Base-by-base conservation (phyloP, 805 yeast genomes). In the Sugiyamaella boreocaroliniensis region DNA sequence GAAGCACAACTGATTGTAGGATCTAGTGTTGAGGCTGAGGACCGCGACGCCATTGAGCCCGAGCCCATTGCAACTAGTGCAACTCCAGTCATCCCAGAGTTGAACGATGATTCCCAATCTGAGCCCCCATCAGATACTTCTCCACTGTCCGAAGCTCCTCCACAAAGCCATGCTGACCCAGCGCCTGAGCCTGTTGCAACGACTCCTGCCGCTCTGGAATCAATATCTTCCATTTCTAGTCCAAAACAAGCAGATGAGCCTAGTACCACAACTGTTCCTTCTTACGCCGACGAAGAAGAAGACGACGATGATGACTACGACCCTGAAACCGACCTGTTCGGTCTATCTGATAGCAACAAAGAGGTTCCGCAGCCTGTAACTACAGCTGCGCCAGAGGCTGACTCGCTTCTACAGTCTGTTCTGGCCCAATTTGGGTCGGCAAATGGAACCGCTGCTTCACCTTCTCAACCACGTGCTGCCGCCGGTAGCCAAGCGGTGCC, bases 271-370 rank as follows among this genome's bases (percentile, higher is more conserved):
- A 6, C 26, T 22, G 26, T 22, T 22, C 26, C 26, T 22, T 22
- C 26, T 4, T 22, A 22, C 6, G 26, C 3, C 3, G 26, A 22
- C 6, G 32, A 37, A 2, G 49, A 47, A 7, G 50, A 47, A 8
- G 50, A 47, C 14, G 50, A 47, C 3, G 54, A 56, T 9, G 62
- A 60, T 41, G 63, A 59, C 40, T 60, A 59, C 18, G 63, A 59
- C 29, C 62, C 62, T 2, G 63, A 59, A n/a, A 52, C 49, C 10
- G 29, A 46, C 10, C 49, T 43, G 15, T 55, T 40, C 19, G 45
- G n/a, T 22, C 42, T 29, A 12, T 47, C 44, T 12, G 9, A 15
- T 18, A 43, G 37, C 11, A 15, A 34, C 18, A 26, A 40, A 22
- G 34, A 34, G 10, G 29, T 44, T 26, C 19, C 44, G 16, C 16